phyloP scores from a whole-genome alignment of 2,329 filamentous ascomycete genomes.

The Alternaria triticimaculans region DNA sequence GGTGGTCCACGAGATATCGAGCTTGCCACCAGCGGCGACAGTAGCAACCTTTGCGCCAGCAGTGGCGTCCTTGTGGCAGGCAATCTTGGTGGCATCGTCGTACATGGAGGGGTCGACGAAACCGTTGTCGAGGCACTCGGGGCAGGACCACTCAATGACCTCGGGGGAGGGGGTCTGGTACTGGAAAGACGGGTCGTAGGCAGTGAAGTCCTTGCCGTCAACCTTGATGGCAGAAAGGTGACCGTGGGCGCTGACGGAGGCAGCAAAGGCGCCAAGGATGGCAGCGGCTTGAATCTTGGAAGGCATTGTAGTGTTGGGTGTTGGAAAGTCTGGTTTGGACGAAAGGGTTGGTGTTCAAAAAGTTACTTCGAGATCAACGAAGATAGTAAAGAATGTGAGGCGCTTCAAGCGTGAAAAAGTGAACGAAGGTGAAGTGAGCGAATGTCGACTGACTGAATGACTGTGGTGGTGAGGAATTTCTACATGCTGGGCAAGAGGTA shows the following conservation, averaged over 20 bases:
- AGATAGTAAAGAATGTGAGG: constrained; percentile 29
- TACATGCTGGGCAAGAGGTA: background rate
- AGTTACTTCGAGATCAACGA: constrained; percentile 37
- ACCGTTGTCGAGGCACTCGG: constrained; percentile 59
- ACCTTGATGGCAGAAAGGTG: constrained; percentile 52
- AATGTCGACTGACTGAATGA: constrained; percentile 11
- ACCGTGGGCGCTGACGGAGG: constrained; percentile 55
- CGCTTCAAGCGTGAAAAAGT: constrained; percentile 37
- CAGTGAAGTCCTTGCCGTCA: constrained; percentile 55
- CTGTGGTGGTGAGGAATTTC: constrained; percentile 4
- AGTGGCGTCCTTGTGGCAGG: constrained; percentile 65
- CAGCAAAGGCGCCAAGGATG: constrained; percentile 42
- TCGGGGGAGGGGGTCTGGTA: constrained; percentile 42
- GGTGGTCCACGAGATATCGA: constrained; percentile 67
- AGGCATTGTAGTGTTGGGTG: constrained; percentile 31
- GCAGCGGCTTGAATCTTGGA: constrained; percentile 40
- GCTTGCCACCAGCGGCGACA: constrained; percentile 63
- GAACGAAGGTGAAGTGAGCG: constrained; percentile 31
- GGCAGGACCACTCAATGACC: constrained; percentile 62
- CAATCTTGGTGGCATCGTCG: constrained; percentile 58
- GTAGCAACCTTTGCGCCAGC: constrained; percentile 59
- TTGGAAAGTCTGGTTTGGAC: constrained; percentile 9
- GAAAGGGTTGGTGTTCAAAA: constrained; percentile 16
- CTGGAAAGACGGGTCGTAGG: constrained; percentile 51
- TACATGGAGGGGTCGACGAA: constrained; percentile 60